Evolutionary conservation across 2,329 filamentous ascomycete species (phyloP).

Genomic region (Cladosporium sp.): DNA sequence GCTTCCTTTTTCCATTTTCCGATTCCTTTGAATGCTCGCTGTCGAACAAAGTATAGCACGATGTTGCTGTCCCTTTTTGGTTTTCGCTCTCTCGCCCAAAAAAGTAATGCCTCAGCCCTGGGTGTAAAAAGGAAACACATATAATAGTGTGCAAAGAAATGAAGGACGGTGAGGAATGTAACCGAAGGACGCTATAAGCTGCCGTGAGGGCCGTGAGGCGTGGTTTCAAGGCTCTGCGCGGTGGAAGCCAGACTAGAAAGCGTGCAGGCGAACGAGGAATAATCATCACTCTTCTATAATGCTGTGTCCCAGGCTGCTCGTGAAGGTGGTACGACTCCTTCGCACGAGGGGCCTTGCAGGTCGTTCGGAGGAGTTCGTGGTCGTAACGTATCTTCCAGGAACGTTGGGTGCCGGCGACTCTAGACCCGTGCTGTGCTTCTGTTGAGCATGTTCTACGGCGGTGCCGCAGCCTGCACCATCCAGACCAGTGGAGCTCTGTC

Average conservation of each 20-base stretch:
- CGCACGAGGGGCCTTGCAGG: background rate
- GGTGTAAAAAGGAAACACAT: background rate
- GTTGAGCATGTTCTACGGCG: background rate
- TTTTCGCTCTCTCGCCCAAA: background rate
- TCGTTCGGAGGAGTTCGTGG: background rate
- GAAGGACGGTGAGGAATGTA: background rate
- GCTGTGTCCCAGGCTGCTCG: background rate
- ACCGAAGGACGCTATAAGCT: background rate
- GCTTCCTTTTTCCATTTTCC: background rate
- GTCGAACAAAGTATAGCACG: background rate
- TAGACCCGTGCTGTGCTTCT: background rate
- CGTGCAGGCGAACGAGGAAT: background rate
- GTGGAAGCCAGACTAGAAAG: background rate
- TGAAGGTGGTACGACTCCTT: slow-evolving; percentile 4
- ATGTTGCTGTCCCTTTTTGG: background rate
- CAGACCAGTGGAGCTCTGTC: background rate
- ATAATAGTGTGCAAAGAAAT: slow-evolving; percentile 7
- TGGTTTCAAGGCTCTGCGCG: background rate
- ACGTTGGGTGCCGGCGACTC: background rate
- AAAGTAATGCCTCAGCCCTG: background rate
- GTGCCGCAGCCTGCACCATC: background rate
- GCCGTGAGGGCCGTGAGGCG: background rate
- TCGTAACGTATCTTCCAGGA: background rate
- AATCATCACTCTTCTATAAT: slow-evolving; percentile 4
- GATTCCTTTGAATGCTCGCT: background rate